phyloP scores from a whole-genome alignment of 208 protist genomes.

The Naegleria fowleri region DNA sequence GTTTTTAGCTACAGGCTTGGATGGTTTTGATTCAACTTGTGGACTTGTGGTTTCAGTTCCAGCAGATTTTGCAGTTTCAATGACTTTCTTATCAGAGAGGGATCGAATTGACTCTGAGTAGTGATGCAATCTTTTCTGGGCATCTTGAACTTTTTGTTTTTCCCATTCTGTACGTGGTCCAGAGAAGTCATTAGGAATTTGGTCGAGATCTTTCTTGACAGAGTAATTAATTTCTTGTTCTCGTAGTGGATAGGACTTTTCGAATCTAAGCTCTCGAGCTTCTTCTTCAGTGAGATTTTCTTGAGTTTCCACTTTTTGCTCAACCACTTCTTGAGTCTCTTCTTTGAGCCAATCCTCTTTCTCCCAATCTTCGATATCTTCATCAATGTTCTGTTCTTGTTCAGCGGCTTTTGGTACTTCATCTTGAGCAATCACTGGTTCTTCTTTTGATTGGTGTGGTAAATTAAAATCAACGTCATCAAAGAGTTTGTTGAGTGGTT shows the following conservation, averaged over 20 bases:
- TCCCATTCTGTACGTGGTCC: not conserved
- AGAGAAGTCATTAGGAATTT: not conserved
- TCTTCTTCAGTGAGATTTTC: not conserved
- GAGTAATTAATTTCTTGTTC: not conserved
- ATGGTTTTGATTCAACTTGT: not conserved
- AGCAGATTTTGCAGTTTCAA: constrained; percentile 6
- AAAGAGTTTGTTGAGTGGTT: not conserved
- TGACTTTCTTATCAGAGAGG: not conserved
- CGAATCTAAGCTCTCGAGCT: not conserved
- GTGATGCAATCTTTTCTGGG: not conserved
- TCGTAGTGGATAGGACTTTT: not conserved
- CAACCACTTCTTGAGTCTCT: not conserved
- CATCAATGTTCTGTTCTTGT: not conserved
- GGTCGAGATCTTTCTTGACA: not conserved
- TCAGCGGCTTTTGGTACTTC: not conserved
- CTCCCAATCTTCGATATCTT: not conserved
- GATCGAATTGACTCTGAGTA: not conserved
- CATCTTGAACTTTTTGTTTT: not conserved
- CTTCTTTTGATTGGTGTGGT: not conserved
- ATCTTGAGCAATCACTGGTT: not conserved
- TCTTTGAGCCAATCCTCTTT: not conserved
- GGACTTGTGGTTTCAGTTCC: not conserved
- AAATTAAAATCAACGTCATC: not conserved
- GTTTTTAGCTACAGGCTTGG: not conserved
- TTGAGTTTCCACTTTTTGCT: not conserved